phyloP scores from a whole-genome alignment of 2,329 filamentous ascomycete genomes.

The Rhytidhysteron rufulum region DNA sequence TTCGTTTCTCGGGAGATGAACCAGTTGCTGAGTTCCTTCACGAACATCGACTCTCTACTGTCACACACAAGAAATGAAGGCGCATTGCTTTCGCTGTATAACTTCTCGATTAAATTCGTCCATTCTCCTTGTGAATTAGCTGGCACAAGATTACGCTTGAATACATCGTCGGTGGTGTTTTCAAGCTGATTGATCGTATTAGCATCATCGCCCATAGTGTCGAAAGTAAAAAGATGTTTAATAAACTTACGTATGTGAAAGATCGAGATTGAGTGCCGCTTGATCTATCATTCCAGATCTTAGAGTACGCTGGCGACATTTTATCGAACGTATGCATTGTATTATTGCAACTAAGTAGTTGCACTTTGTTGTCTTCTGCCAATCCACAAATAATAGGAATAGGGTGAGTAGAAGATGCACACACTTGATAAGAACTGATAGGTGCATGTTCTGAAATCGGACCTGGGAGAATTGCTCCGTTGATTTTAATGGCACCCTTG shows the following conservation, averaged over 20 bases:
- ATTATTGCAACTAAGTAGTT: slow-evolving; percentile 41
- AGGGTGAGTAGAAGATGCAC: slow-evolving; percentile 66
- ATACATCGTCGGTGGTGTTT: neutral
- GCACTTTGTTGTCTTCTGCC: slow-evolving; percentile 51
- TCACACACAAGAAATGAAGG: no score
- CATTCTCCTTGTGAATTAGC: neutral
- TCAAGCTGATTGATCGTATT: no score
- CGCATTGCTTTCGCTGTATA: no score
- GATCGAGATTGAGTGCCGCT: slow-evolving; percentile 15
- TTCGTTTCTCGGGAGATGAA: slow-evolving; percentile 18
- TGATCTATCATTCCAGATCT: slow-evolving; percentile 58
- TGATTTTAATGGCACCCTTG: slow-evolving; percentile 60
- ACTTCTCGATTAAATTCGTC: slow-evolving; percentile 2
- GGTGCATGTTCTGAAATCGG: slow-evolving; percentile 11
- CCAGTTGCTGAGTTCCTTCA: no score
- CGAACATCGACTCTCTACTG: no score
- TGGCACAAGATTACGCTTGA: neutral
- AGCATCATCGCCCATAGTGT: no score
- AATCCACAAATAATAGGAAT: slow-evolving; percentile 60
- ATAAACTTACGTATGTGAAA: slow-evolving; percentile 29
- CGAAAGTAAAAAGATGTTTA: slow-evolving; percentile 14
- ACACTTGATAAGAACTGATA: slow-evolving; percentile 50
- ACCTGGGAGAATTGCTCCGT: slow-evolving; percentile 59
- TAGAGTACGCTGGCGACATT: slow-evolving; percentile 64
- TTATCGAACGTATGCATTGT: slow-evolving; percentile 53